Percentiles rank a stretch among this genome's conserved stretches.
phyloP scores from a whole-genome alignment of 116 monocot genomes.

The Phalaenopsis hybrid region DNA sequence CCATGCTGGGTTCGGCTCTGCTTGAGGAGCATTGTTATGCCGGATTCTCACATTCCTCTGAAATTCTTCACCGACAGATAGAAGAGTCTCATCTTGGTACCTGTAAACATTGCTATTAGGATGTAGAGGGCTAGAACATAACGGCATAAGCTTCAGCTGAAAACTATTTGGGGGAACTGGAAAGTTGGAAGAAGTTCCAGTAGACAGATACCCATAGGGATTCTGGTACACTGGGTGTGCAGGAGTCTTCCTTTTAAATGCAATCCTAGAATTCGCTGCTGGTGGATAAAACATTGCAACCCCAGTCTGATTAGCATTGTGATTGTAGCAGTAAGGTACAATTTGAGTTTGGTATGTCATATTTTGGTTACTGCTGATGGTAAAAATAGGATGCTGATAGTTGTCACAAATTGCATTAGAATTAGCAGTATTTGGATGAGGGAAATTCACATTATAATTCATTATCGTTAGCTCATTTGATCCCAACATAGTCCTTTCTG shows the following conservation, averaged over 20 bases:
- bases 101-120: neutral
- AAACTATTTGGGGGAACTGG: neutral
- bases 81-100: neutral
- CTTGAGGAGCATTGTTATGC: neutral
- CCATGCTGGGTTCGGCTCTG: neutral
- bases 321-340: conserved; percentile 6
- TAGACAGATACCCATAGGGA: neutral
- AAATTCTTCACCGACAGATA: conserved; percentile 13
- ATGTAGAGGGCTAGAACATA: neutral
- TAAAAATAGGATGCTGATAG: neutral
- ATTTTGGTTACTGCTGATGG: neutral
- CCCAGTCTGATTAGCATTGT: neutral
- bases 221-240: neutral
- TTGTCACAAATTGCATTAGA: neutral
- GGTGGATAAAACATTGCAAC: neutral
- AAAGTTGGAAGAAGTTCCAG: conserved; percentile 15
- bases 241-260: conserved; percentile 4
- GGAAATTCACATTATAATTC: neutral
- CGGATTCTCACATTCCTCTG: conserved; percentile 34
- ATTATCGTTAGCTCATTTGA: neutral
- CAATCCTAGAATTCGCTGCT: neutral
- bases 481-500: neutral
- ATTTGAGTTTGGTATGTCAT: neutral
- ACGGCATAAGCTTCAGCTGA: neutral
- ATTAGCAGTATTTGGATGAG: neutral